These are phyloP conservation scores for Epichloe bromicola DNA, from an alignment of 2,329 filamentous ascomycete genomes.

Conservation along the genomic window DNA sequence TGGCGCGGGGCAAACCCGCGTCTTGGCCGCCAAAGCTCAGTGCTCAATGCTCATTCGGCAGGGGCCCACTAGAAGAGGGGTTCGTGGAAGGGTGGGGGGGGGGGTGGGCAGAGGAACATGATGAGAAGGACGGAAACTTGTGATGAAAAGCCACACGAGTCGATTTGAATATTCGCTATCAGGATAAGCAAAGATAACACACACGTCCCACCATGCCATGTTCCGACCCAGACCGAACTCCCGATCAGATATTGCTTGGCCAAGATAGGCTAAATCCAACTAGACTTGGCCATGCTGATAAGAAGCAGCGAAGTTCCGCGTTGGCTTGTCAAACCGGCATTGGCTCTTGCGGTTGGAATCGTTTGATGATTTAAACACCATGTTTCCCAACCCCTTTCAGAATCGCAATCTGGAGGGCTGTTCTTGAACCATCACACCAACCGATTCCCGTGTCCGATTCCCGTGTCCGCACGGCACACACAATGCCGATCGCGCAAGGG, in stretches of 20 bases:
- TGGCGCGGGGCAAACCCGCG: slow-evolving; percentile 1
- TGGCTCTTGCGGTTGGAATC: neutral
- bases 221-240: neutral
- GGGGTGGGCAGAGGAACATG: neutral
- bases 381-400: neutral
- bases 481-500: slow-evolving; percentile 1
- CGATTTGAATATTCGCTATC: neutral
- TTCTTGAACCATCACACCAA: too few relatives aligned
- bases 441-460: neutral
- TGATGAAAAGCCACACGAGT: neutral
- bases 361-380: too few relatives aligned
- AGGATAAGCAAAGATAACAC: neutral
- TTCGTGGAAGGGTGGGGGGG: neutral
- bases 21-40: neutral
- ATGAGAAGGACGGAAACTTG: too few relatives aligned
- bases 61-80: slow-evolving; percentile 1
- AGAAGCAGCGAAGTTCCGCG: neutral
- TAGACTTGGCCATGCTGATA: neutral
- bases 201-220: neutral
- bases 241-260: neutral
- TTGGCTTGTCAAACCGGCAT: neutral
- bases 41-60: neutral
- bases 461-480: neutral
- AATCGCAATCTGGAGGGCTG: neutral
- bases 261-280: neutral